Conservation (phyloP, 108 stramenopile species). For the Cafeteria roenbergensis region DNA sequence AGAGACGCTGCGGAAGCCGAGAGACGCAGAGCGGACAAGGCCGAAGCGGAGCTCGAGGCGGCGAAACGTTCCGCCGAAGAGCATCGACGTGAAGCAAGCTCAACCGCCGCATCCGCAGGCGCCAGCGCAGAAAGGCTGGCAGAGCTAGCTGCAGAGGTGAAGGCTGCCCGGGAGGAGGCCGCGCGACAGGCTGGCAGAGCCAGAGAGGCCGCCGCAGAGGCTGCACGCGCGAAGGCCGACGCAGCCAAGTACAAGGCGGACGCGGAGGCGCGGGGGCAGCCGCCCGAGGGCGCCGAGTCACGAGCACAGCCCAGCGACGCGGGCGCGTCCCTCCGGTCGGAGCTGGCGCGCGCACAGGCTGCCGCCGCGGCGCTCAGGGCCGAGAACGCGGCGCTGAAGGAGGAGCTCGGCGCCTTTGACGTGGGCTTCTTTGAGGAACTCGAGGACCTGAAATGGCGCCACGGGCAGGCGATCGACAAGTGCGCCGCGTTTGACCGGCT, state of each 20-base stretch:
- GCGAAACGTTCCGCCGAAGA: too few relatives aligned
- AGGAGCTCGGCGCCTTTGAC: conserved; percentile 45
- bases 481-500: background rate
- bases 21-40: too few relatives aligned
- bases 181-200: background rate
- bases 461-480: conserved; percentile 37
- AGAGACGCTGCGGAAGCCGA: too few relatives aligned
- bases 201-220: background rate
- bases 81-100: too few relatives aligned
- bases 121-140: background rate
- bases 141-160: too few relatives aligned
- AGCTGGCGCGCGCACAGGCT: background rate
- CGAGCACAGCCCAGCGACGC: background rate
- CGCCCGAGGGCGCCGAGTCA: background rate
- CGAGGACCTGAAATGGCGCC: conserved; percentile 49
- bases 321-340: background rate
- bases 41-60: too few relatives aligned
- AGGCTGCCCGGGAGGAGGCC: background rate
- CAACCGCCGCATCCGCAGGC: background rate
- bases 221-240: background rate
- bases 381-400: conserved; percentile 33
- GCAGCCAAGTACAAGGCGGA: background rate
- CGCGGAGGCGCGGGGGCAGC: background rate
- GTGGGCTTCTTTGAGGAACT: conserved; percentile 56
- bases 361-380: conserved; percentile 8